Evolutionary conservation across 345 rosid species (phyloP), one percentile per base, ranked within the genome.

Genomic region (Lumnitzera racemosa): DNA sequence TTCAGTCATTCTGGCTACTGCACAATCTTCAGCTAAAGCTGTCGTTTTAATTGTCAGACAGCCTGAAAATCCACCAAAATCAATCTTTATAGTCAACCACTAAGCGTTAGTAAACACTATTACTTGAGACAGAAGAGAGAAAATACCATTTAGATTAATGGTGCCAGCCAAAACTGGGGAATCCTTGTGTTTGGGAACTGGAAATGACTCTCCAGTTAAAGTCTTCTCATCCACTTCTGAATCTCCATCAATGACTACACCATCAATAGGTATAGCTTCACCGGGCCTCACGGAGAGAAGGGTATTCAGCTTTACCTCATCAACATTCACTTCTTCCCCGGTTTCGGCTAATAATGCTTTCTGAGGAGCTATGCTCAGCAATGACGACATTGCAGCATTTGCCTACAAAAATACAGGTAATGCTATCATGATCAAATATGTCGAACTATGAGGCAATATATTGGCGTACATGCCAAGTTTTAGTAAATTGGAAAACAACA

Each of bases 211-310:
- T 15, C 99, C 99, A 0, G 97, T 94, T 58, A 90, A 69, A 10
- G 95, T 78, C 68, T 80, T 94, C 81, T 94, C 99, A 57, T 94
- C 97, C 29, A 88, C 97, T 57, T 94, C 97, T 50, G 89, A 88
- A 56, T 66, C 79, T 13, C 99, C 99, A 63, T 84, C 95, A 1
- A 84, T 83, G 43, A 94, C 90, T 43, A 94, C 54, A 24, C 99
- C 99, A 74, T 94, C 99, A 67, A 94, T 86, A 0, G 99, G 92
- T 61, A 94, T 83, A 47, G 72, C 79, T 70, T 88, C 97, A 17
- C 99, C 99, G 16, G 85, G 85, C 75, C 88, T 94, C 43, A 94
- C 90, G 9, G 89, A 91, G 11, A 94, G 56, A 25, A 76, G 54
- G 24, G 99, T 81, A 78, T 78, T 79, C 67, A 88, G 59, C 59